Evolutionary conservation across 768 basidiomycete species (phyloP).

Genomic region (Suillus sp.): DNA sequence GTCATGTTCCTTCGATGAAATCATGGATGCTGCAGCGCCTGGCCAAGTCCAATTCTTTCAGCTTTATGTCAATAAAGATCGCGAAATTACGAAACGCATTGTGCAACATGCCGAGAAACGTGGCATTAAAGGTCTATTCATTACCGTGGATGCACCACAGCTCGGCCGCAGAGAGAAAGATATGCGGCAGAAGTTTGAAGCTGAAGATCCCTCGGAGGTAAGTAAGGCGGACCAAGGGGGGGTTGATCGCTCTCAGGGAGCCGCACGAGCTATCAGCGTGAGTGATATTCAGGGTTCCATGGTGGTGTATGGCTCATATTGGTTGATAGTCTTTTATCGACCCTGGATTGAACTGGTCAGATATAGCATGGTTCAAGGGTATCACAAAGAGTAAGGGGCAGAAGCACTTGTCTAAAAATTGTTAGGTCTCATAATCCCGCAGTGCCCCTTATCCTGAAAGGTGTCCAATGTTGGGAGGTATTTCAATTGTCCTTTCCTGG

Average conservation of each 20-base stretch:
- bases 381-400: constrained; percentile 53
- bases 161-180: constrained; percentile 91
- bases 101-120: constrained; percentile 85
- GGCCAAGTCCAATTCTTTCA: constrained; percentile 83
- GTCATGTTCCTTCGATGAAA: constrained; percentile 90
- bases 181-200: constrained; percentile 93
- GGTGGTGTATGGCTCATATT: neutral
- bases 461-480: constrained; percentile 45
- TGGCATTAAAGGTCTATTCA: constrained; percentile 88
- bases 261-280: constrained; percentile 86
- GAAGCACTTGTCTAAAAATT: neutral
- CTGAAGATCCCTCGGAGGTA: constrained; percentile 40
- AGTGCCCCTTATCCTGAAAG: constrained; percentile 68
- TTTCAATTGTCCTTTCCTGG: neutral
- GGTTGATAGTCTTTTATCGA: constrained; percentile 82
- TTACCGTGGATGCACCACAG: constrained; percentile 94
- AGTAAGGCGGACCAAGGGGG: constrained; percentile 20
- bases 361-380: constrained; percentile 65
- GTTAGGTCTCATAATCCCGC: neutral
- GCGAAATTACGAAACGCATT: constrained; percentile 75
- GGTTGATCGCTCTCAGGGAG: constrained; percentile 82
- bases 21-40: constrained; percentile 78
- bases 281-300: constrained; percentile 20
- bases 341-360: constrained; percentile 81
- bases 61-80: constrained; percentile 85